Evolutionary conservation across 2,329 filamentous ascomycete genomes (phyloP), one percentile per base, ranked within the genome.

Genomic region (Aspergillus awamori): DNA sequence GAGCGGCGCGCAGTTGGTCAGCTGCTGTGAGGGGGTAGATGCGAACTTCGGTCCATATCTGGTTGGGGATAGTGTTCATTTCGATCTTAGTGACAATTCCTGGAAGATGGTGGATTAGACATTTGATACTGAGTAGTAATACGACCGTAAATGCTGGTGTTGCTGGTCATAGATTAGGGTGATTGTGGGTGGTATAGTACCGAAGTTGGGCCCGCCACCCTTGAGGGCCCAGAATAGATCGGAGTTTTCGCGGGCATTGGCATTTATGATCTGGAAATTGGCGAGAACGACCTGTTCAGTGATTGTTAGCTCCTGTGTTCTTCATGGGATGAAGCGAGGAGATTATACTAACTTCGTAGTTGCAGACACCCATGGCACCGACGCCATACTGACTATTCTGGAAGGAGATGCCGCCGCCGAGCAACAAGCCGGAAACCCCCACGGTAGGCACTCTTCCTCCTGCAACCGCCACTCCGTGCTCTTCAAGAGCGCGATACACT

Each of bases 401-500:
- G 55, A 61, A 68, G 10, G 63, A 63, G 11, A 67, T 57, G 5
- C 64, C 64, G 36, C 69, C 80, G 6, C 81, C 81, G 0, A 83
- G 76, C 4, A 79, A 65, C 26, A 82, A 72, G 1, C 82, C 82
- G 4, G 77, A 73, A 1, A 83, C 80, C 13, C 80, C 80, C 8
- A 82, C 77, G 5, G 70, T 69, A 0, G 76, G 71, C 11, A 76
- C 74, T 15, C 83, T 75, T 1, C 81, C 82, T 0, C 82, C 82
- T 0, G 77, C 73, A 2, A 81, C 80, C 1, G 76, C 72, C 13
- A 81, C 67, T 1, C 74, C 74, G 28, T 77, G 64, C 5, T 71
- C 67, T 15, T 82, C 81, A 0, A 84, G 73, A 2, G 58, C 62
- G 1, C 63, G 57, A 41, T 80, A 82, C 0, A 84, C 77, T 17